Base-by-base conservation (phyloP, 1,284 basidiomycete genomes). In the Leccinum subrobustum region DNA sequence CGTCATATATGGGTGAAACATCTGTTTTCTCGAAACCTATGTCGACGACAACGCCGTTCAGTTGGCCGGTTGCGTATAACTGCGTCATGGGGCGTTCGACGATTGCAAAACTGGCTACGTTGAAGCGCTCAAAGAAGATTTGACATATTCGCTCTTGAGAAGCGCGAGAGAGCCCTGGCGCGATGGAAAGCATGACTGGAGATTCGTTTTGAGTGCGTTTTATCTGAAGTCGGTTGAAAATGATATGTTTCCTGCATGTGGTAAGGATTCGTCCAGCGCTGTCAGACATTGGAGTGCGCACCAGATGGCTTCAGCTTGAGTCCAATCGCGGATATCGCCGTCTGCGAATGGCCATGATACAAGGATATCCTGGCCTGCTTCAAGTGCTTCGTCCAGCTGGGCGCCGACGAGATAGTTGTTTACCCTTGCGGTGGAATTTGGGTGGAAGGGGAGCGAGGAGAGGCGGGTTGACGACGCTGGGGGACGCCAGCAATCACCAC, bases 121-220 rank as follows among this genome's bases (percentile, higher is more conserved):
- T 97, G 82, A 98, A 93, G n/a, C 89, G 85, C 73, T 98, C 96
- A 71, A 98, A 99, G 73, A 97, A 95, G 60, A 95, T 82, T 71
- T 93, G 93, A 65, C 90, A 91, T 70, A 91, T 81, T 52, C 81
- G 81, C 70, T 96, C 93, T 70, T 89, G 84, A 5, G 86, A 82
- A 57, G 83, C 80, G 57, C 91, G 83, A n/a, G 92, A 82, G 20
- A 95, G 82, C 20, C 89, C 86, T 0, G 89, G 76, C 1, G 83
- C 79, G 57, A 96, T 79, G 47, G 89, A 88, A 59, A 96, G 82
- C 54, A 96, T 81, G 59, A 92, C 84, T 12, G 93, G 92, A 9
- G 91, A 95, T 70, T 95, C 91, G 75, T 97, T 97, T 67, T 92
- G 90, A 5, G 86, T 85, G 57, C 93, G 88, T 58, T 90, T 87